Percentiles rank a stretch among this genome's conserved stretches.
Evolutionary conservation across 176 grass and related monocot genomes (phyloP).

Genomic region (Oryza australiensis): DNA sequence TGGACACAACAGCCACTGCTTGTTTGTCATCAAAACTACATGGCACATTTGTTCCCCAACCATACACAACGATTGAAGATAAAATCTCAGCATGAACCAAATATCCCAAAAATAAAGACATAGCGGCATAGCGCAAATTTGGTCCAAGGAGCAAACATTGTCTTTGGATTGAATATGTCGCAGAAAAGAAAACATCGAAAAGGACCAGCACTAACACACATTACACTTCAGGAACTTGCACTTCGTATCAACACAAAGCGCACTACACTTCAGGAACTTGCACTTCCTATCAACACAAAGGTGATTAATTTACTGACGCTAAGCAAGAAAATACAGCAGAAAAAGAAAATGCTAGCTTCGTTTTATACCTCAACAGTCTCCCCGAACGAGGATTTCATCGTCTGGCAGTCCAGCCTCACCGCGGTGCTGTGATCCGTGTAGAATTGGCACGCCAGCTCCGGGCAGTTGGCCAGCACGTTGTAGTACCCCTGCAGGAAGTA

Average conservation of each 20-base stretch:
- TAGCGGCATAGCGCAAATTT: neutral
- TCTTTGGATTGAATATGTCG: neutral
- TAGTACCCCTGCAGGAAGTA: conserved; percentile 62
- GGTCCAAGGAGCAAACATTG: neutral
- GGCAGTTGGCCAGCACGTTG: conserved; percentile 52
- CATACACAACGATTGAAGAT: neutral
- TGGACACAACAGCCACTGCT: neutral
- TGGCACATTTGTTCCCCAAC: neutral
- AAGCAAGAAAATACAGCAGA: neutral
- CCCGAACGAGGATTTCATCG: conserved; percentile 39
- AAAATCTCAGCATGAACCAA: conserved; percentile 17
- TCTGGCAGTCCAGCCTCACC: conserved; percentile 48
- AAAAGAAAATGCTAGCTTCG: neutral
- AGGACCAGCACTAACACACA: neutral
- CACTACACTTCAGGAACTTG: neutral
- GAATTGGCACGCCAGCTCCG: conserved; percentile 51
- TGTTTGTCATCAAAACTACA: neutral
- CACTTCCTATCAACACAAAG: neutral
- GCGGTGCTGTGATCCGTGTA: conserved; percentile 55
- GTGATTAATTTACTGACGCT: neutral
- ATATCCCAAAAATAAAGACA: neutral
- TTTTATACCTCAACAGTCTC: conserved; percentile 45
- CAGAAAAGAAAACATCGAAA: neutral
- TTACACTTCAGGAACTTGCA: neutral
- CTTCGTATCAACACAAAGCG: neutral